phyloP scores from a whole-genome alignment of 106 monocot genomes.

The Phalaenopsis equestris region DNA sequence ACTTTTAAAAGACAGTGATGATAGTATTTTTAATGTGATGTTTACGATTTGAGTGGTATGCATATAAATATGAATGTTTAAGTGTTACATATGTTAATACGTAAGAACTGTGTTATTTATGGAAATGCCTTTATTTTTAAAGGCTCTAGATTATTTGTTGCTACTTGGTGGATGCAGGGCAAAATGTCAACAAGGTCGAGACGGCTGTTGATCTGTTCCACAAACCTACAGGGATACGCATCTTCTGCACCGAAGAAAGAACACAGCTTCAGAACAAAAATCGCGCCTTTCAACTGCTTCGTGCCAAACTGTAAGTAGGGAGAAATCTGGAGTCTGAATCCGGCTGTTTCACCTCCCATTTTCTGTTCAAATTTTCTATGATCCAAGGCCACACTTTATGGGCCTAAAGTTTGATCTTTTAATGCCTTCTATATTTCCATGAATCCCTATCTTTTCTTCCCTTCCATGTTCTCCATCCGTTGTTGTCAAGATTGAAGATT shows the following conservation, averaged over 20 bases:
- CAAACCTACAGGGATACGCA: conserved; percentile 92
- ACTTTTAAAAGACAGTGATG: no score
- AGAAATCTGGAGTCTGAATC: neutral
- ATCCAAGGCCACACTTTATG: neutral
- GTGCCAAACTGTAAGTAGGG: conserved; percentile 88
- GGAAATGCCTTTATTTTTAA: neutral
- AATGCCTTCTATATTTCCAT: no score
- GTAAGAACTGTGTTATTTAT: no score
- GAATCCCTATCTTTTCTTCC: no score
- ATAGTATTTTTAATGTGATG: no score
- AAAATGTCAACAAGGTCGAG: conserved; percentile 99
- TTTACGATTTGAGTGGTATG: no score
- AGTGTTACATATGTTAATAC: no score
- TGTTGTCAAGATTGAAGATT: neutral
- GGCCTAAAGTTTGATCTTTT: neutral
- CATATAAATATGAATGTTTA: no score
- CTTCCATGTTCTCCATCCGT: no score
- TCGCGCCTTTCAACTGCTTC: conserved; percentile 84
- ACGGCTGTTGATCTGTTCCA: conserved; percentile 93
- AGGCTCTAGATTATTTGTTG: neutral
- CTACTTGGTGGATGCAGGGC: conserved; percentile 48
- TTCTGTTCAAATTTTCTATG: neutral
- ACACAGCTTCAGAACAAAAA: conserved; percentile 70
- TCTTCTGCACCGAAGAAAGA: conserved; percentile 98
- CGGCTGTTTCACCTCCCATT: neutral